Evolutionary conservation across 1,284 basidiomycete species (phyloP), one percentile per base, ranked within the genome.

Genomic region (Stereum hirsutum): DNA sequence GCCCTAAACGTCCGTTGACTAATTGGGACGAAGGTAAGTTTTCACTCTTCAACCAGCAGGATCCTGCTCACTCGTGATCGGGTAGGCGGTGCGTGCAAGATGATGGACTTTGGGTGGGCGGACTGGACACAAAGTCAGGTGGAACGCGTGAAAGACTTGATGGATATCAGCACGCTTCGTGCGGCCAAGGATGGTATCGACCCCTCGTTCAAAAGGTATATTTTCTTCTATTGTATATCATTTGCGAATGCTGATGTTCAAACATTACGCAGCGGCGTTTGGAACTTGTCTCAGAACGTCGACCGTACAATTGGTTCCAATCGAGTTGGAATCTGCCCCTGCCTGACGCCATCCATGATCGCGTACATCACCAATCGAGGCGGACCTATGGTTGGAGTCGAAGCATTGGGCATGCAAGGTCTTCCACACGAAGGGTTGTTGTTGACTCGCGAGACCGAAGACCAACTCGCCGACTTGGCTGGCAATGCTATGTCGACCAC

Each of bases 281-380:
- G 93, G 94, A 97, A 97, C 61, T 72, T 97, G n/a, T 94, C 90
- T 4, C 93, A 97, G 61, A 97, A 97, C 52, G 94, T 97, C 24
- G 90, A 93, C 60, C 79, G 92, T 12, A 88, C 87, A 33, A 89
- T 84, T 31, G 88, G 87, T 4, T 83, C 87, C 0, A 79, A 75
- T 46, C 82, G 81, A 59, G 70, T 82, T 1, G 93, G 92, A 6
- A 87, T 95, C 37, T 89, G 85, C 46, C 89, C 89, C 1, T 97
- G 93, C 60, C 74, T 97, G 15, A 97, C 93, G 0, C 93, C 93
- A 0, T 86, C 89, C 27, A 96, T 96, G 87, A 97, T 97, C 49
- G 90, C 94, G 0, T 97, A 92, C 58, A 85, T 96, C 56, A 92
- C 94, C 24, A 92, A 89, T 56, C 90, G 93, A 41, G 94, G 94